Percentiles rank a stretch among this genome's conserved stretches.
Conservation (phyloP, 192 early-diverging fungal species). For the Umbelopsis isabellina region DNA sequence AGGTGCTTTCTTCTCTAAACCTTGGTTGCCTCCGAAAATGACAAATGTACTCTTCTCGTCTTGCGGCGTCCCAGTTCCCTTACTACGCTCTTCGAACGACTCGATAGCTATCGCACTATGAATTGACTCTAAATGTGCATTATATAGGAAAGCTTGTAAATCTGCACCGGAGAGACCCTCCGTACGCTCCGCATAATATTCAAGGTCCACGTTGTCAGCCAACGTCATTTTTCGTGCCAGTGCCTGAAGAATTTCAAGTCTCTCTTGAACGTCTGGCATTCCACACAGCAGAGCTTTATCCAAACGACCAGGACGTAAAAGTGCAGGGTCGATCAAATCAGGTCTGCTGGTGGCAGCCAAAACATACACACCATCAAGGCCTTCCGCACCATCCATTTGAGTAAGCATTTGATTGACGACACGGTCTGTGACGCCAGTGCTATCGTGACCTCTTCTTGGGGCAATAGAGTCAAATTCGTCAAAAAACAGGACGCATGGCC, state of each 20-base stretch:
- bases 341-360: conserved; percentile 91
- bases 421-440: conserved; percentile 97
- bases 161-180: conserved; percentile 91
- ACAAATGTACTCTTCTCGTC: conserved; percentile 44
- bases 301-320: conserved; percentile 80
- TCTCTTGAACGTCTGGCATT: conserved; percentile 77
- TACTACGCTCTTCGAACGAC: conserved; percentile 39
- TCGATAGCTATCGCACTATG: conserved; percentile 67
- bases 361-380: conserved; percentile 94
- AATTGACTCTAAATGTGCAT: conserved; percentile 88
- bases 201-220: conserved; percentile 64
- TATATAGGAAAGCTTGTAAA: conserved; percentile 91
- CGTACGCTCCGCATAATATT: conserved; percentile 61
- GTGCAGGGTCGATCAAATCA: conserved; percentile 83
- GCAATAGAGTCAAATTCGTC: conserved; percentile 99
- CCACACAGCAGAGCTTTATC: conserved; percentile 86
- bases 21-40: conserved; percentile 37
- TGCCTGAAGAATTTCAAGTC: conserved; percentile 78
- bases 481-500: conserved; percentile 96
- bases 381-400: conserved; percentile 98
- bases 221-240: conserved; percentile 75
- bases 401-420: conserved; percentile 99
- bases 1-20: conserved; percentile 36
- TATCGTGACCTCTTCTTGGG: conserved; percentile 95
- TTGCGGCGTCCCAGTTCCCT: conserved; percentile 12